Evolutionary conservation across 192 early-diverging fungal species (phyloP).

Genomic region (Helicostylum pulchrum): DNA sequence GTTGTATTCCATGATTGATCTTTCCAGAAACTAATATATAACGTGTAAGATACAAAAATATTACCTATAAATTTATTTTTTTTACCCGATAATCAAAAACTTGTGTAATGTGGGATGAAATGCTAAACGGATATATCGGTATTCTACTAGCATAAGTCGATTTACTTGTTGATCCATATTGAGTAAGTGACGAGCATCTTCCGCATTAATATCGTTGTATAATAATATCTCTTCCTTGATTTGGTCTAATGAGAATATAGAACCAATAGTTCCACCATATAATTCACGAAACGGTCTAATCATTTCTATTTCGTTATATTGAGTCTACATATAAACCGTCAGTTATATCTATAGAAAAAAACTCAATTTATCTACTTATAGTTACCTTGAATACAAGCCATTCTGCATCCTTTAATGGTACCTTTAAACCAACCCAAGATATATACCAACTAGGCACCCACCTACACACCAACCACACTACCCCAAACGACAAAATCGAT

Average conservation of each 20-base stretch:
- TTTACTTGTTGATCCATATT: slow-evolving; percentile 35
- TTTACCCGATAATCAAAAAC: slow-evolving; percentile 44
- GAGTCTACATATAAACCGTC: slow-evolving; percentile 41
- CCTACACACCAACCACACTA: slow-evolving; percentile 72
- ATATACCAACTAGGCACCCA: slow-evolving; percentile 84
- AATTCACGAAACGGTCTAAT: slow-evolving; percentile 52
- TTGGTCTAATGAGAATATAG: slow-evolving; percentile 59
- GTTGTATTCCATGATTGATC: slow-evolving; percentile 46
- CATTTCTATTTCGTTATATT: slow-evolving; percentile 59
- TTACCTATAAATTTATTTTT: too few relatives aligned
- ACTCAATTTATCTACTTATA: background rate
- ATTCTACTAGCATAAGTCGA: slow-evolving; percentile 47
- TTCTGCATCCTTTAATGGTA: slow-evolving; percentile 71
- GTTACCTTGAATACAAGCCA: slow-evolving; percentile 60
- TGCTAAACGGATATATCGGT: slow-evolving; percentile 54
- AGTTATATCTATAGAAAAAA: background rate
- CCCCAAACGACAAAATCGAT: slow-evolving; percentile 65
- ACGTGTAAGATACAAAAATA: too few relatives aligned
- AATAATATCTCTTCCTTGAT: slow-evolving; percentile 35
- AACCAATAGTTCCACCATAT: slow-evolving; percentile 65
- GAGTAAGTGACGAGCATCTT: slow-evolving; percentile 10
- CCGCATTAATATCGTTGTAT: slow-evolving; percentile 3
- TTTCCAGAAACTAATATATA: slow-evolving; percentile 45
- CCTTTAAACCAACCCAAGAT: slow-evolving; percentile 58
- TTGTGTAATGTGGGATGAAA: slow-evolving; percentile 45